Base-by-base conservation (phyloP, 305 asterid genomes). In the Coffea humblotiana region DNA sequence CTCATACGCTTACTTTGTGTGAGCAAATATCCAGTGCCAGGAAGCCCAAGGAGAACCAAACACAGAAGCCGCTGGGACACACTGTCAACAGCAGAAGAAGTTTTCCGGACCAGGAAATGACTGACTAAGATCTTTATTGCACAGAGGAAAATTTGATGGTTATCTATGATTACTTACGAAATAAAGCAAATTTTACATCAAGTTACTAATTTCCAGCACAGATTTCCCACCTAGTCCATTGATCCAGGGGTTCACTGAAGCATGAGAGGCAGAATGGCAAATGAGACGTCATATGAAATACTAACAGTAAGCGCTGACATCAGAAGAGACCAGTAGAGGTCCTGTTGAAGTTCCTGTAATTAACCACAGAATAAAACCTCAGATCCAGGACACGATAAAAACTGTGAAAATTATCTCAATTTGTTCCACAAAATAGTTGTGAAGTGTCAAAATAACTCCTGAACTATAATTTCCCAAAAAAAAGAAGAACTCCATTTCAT, bases 321-420 rank as follows among this genome's bases (percentile, higher is more conserved):
- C 79, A 92, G 86, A 87, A 95, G 92, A 88, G 97, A 92, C 97
- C 97, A 95, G 78, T 86, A 84, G 76, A 90, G 75, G 99, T 93
- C 88, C 86, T 87, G 52, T 70, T 43, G 56, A 91, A 89, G 87
- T 82, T 74, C 69, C 89, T 85, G 88, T 25, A 71, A 49, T n/a
- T 77, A 58, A 72, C 48, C 52, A 61, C 23, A 21, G 35, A 75
- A 79, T 35, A 66, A 54, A 51, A 81, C 23, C 37, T 51, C 64
- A 6, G 60, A n/a, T 16, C 10, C 65, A 54, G 29, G 43, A 70
- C 14, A 66, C 43, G 51, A 45, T 14, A 37, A 12, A 63, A 8
- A 64, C 14, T n/a, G 11, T 35, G 12, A 27, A 79, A 60, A 35
- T 61, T 19, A 19, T 48, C 9, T 47, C 35, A 0, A 16, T 25